Conservation (phyloP, 1,139 yeast species). For the Kodamaea suecica region DNA sequence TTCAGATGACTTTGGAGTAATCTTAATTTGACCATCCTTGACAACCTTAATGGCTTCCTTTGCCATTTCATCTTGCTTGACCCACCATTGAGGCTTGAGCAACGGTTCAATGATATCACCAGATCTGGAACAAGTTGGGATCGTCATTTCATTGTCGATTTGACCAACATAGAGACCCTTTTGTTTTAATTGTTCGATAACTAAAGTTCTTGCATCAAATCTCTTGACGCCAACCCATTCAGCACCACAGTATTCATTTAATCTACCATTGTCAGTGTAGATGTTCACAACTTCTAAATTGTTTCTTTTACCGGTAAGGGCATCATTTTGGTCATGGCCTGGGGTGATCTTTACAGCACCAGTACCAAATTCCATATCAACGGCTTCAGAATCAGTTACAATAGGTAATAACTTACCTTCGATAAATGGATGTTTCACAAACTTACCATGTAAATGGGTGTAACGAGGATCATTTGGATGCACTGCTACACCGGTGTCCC, state of each 20-base stretch:
- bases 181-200: constrained; percentile 75
- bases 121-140: constrained; percentile 91
- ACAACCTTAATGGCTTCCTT: constrained; percentile 84
- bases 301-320: constrained; percentile 92
- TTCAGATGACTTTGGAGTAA: constrained; percentile 86
- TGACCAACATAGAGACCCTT: constrained; percentile 78
- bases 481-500: constrained; percentile 97
- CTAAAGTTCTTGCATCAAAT: constrained; percentile 87
- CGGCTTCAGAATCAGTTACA: constrained; percentile 86
- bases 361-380: constrained; percentile 98
- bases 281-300: constrained; percentile 84
- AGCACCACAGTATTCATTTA: constrained; percentile 87
- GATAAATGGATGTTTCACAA: constrained; percentile 84
- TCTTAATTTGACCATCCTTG: constrained; percentile 72
- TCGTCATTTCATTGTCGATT: constrained; percentile 91
- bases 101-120: constrained; percentile 96
- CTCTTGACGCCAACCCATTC: constrained; percentile 89
- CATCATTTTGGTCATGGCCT: constrained; percentile 97
- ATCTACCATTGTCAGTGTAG: constrained; percentile 84
- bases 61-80: constrained; percentile 87
- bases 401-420: constrained; percentile 78
- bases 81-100: constrained; percentile 99
- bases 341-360: constrained; percentile 99
- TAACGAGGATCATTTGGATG: constrained; percentile 94
- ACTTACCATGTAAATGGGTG: constrained; percentile 92